Conservation (phyloP, 257 asterid species). For the Solanum medicagineum region DNA sequence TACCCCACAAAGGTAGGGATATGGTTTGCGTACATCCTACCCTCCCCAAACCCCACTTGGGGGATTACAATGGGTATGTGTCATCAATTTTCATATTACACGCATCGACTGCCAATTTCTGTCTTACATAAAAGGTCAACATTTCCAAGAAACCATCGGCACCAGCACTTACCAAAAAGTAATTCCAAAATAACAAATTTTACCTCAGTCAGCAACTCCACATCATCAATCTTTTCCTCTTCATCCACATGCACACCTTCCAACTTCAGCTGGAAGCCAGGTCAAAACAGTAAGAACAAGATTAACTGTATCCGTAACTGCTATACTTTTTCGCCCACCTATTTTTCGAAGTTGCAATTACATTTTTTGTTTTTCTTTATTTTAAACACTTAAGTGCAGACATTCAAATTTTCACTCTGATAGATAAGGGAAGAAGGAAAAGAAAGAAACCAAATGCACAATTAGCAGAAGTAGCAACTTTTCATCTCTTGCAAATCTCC, state of each 20-base stretch:
- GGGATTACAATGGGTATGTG: background rate
- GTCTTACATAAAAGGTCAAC: background rate
- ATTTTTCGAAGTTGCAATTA: background rate
- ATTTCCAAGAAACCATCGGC: background rate
- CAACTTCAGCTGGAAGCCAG: conserved; percentile 44
- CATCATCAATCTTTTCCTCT: conserved; percentile 76
- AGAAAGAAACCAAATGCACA: background rate
- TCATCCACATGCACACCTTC: conserved; percentile 63
- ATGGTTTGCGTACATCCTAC: background rate
- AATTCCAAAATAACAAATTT: background rate
- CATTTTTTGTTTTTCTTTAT: background rate
- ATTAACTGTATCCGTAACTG: background rate
- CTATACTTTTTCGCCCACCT: background rate
- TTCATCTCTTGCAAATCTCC: background rate
- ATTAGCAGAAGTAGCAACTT: background rate
- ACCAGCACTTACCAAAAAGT: background rate
- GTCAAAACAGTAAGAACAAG: background rate
- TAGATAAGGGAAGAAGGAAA: background rate
- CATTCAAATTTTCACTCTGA: background rate
- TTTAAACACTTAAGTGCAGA: background rate
- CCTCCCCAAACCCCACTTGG: too few species aligned
- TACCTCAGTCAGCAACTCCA: conserved; percentile 84
- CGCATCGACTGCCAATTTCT: background rate
- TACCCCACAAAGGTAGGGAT: background rate
- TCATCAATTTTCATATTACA: background rate